phyloP scores from a whole-genome alignment of 1,284 basidiomycete genomes.

The Leccinum pachyderme region DNA sequence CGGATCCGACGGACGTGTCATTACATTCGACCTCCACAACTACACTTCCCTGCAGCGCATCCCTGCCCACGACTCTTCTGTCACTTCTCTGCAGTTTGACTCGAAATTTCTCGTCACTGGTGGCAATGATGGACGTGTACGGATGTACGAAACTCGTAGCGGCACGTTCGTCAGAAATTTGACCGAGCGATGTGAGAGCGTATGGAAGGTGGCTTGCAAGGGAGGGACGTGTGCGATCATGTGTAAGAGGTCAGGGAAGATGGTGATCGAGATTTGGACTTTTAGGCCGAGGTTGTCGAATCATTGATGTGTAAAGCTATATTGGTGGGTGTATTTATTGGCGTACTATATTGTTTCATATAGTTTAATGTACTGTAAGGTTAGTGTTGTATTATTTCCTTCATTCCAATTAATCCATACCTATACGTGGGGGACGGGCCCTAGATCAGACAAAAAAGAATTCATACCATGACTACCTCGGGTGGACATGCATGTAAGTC shows the following conservation, averaged over 20 bases:
- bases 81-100: conserved; percentile 90
- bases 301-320: conserved; percentile 8
- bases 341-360: conserved; percentile 15
- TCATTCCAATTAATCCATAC: not conserved
- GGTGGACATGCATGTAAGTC: not conserved
- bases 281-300: conserved; percentile 46
- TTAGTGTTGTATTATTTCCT: not conserved
- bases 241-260: conserved; percentile 81
- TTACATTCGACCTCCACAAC: conserved; percentile 78
- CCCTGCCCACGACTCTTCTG: conserved; percentile 86
- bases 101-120: conserved; percentile 76
- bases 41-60: conserved; percentile 51
- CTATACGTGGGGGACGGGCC: not conserved
- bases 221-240: conserved; percentile 81
- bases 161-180: conserved; percentile 77
- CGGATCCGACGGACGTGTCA: conserved; percentile 91
- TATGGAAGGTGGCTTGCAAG: conserved; percentile 86
- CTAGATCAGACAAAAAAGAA: not conserved
- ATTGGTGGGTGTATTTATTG: conserved; percentile 4
- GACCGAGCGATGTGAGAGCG: conserved; percentile 72
- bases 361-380: conserved; percentile 1
- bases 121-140: conserved; percentile 90
- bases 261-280: conserved; percentile 87
- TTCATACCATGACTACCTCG: not conserved
- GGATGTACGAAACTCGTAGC: conserved; percentile 77